Evolutionary conservation across 169 alveolate species (phyloP), one percentile per base, ranked within the genome.

Genomic region (Plasmodium inui): DNA sequence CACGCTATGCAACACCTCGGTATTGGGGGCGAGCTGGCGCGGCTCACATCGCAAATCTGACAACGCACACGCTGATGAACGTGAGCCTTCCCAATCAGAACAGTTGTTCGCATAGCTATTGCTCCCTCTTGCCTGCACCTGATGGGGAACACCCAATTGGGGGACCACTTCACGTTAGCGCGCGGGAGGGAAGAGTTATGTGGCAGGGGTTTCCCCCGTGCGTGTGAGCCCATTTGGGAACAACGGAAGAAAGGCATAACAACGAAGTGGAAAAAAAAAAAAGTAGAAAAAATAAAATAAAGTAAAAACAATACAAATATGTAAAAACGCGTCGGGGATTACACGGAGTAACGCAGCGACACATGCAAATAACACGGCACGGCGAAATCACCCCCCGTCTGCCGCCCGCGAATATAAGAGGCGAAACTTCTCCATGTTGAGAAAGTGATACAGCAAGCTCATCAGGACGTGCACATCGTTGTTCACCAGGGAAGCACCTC

Each of bases 361-460:
- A 12, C n/a, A 12, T n/a, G 0, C 57, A 46, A 1, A 46, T 46
- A 0, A 46, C n/a, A 46, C 19, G 0, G n/a, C 44, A 12, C 34
- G 44, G 28, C 14, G 22, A n/a, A 30, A 12, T 37, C 10, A n/a
- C 61, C 10, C 30, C 61, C 50, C 61, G 19, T 34, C 37, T 22
- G 50, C 14, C 83, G 26, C 50, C 6, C 50, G 28, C 30, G 67
- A 12, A 74, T 74, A 85, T 26, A 85, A 28, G 53, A 10, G 39
- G 67, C 53, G 80, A 34, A 74, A 74, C 37, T 73, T 71, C 17
- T 55, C 70, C 57, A 30, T 22, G 61, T 85, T 85, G 70, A 85
- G 19, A 74, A 85, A 85, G 44, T 85, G 70, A 28, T 85, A 85
- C 17, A 85, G 37, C 41, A 85, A 14, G 57, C 86, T 74, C 83